phyloP scores from a whole-genome alignment of 1,284 basidiomycete genomes.

The Gymnopus androsaceus region DNA sequence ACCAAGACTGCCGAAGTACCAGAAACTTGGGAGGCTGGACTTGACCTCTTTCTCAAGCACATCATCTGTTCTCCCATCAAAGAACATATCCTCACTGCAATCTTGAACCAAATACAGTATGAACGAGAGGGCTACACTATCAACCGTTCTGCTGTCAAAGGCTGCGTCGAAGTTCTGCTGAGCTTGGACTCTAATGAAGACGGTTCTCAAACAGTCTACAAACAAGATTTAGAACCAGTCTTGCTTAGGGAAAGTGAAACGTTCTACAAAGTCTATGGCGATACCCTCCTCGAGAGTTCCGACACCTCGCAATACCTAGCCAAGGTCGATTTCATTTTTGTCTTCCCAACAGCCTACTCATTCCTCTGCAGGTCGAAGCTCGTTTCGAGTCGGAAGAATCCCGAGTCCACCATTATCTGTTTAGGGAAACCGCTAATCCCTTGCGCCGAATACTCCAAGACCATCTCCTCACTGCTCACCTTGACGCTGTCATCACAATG shows the following conservation, averaged over 20 bases:
- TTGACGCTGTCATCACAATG: slow-evolving; percentile 77
- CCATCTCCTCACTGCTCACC: slow-evolving; percentile 78
- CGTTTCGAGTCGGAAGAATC: slow-evolving; percentile 86
- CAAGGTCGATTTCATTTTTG: slow-evolving; percentile 53
- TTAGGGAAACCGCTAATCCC: slow-evolving; percentile 69
- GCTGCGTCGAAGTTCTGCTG: slow-evolving; percentile 86
- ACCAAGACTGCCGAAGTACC: slow-evolving; percentile 73
- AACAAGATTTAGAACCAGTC: slow-evolving; percentile 82
- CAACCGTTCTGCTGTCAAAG: slow-evolving; percentile 88
- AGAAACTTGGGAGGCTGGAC: slow-evolving; percentile 81
- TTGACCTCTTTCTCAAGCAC: slow-evolving; percentile 82
- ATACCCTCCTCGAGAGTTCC: slow-evolving; percentile 69
- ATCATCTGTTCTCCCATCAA: slow-evolving; percentile 87
- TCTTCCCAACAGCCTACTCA: slow-evolving; percentile 14
- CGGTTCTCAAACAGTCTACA: slow-evolving; percentile 72
- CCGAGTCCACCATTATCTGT: slow-evolving; percentile 89
- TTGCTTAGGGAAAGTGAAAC: slow-evolving; percentile 77
- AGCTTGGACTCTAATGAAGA: slow-evolving; percentile 56
- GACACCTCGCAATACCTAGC: slow-evolving; percentile 85
- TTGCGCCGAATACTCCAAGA: slow-evolving; percentile 80
- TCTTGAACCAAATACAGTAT: slow-evolving; percentile 86
- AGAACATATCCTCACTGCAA: slow-evolving; percentile 78
- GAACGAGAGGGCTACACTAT: slow-evolving; percentile 93
- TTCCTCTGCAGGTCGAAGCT: slow-evolving; percentile 67
- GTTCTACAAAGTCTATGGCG: slow-evolving; percentile 84